Conservation (phyloP, 805 yeast genomes). For the Wickerhamiella siamensis region DNA sequence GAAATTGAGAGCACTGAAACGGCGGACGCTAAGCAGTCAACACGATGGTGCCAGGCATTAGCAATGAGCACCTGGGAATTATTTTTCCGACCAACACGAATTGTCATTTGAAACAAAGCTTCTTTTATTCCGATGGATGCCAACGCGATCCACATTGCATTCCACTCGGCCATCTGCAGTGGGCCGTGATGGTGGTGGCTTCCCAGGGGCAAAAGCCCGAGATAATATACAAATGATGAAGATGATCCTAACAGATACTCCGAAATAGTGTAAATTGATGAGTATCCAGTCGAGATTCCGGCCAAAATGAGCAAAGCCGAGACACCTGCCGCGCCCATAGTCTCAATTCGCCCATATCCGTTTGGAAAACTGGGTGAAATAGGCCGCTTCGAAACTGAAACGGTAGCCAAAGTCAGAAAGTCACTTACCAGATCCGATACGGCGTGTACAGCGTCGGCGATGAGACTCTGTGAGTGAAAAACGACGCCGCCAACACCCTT, state of each 20-base stretch:
- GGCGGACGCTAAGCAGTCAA: slow-evolving; percentile 79
- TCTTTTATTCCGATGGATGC: slow-evolving; percentile 81
- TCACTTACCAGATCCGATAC: slow-evolving; percentile 83
- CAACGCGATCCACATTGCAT: slow-evolving; percentile 93
- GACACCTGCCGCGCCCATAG: slow-evolving; percentile 81
- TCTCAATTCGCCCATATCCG: slow-evolving; percentile 88
- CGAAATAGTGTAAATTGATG: slow-evolving; percentile 39
- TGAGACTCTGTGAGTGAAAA: slow-evolving; percentile 85
- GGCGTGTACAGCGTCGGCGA: slow-evolving; percentile 93
- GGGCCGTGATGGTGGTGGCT: slow-evolving; percentile 30
- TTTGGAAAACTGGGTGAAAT: slow-evolving; percentile 55
- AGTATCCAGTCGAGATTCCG: slow-evolving; percentile 84
- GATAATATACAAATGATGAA: slow-evolving; percentile 19
- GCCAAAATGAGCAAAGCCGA: slow-evolving; percentile 72
- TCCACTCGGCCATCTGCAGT: slow-evolving; percentile 46
- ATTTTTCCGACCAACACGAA: slow-evolving; percentile 58
- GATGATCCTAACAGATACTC: slow-evolving; percentile 29
- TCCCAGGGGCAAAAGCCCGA: slow-evolving; percentile 26
- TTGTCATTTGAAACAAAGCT: slow-evolving; percentile 71
- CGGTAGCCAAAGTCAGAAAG: slow-evolving; percentile 76
- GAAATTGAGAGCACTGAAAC: slow-evolving; percentile 84
- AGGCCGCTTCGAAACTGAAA: slow-evolving; percentile 50
- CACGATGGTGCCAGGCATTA: slow-evolving; percentile 98
- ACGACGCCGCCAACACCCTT: slow-evolving; percentile 81
- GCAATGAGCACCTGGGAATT: slow-evolving; percentile 86